These are phyloP conservation scores for Neurospora sp. DNA, from an alignment of 495 filamentous ascomycete species.

Conservation along the genomic window DNA sequence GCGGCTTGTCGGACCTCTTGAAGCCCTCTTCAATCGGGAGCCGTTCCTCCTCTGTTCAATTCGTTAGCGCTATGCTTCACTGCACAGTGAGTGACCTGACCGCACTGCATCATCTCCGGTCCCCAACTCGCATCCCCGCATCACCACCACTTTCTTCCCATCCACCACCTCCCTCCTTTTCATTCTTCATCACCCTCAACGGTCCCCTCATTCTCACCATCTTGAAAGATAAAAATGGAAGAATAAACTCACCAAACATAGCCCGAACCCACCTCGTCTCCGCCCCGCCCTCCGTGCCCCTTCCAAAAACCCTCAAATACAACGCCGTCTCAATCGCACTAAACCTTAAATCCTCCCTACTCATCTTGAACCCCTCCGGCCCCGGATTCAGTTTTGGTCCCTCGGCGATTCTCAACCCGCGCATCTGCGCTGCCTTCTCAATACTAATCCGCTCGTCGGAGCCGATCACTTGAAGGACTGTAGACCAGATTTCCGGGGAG, in stretches of 20 bases:
- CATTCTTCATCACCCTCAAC: too few relatives aligned
- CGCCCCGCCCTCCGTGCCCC: constrained; percentile 12
- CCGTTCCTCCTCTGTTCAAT: constrained; percentile 15
- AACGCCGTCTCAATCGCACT: constrained; percentile 19
- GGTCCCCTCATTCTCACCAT: too few relatives aligned
- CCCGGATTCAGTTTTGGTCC: too few relatives aligned
- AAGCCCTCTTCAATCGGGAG: constrained; percentile 23
- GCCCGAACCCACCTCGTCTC: constrained; percentile 15
- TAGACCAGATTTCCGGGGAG: constrained; percentile 17
- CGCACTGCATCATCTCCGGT: neutral
- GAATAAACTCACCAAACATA: constrained; percentile 16
- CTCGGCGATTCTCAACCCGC: constrained; percentile 9
- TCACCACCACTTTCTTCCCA: neutral
- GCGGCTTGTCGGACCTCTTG: constrained; percentile 8
- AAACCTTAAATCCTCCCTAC: constrained; percentile 1
- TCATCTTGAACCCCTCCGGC: constrained; percentile 17
- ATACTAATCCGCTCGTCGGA: constrained; percentile 14
- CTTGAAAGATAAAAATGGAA: too few relatives aligned
- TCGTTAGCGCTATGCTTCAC: neutral
- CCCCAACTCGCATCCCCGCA: neutral
- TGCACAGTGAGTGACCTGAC: too few relatives aligned
- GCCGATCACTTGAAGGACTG: constrained; percentile 6
- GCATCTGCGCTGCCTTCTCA: constrained; percentile 14
- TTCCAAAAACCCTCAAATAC: constrained; percentile 21
- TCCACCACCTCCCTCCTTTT: neutral